Percentiles rank a stretch among this genome's conserved stretches.
phyloP scores from a whole-genome alignment of 2,329 filamentous ascomycete species.

The Fusarium irregulare region DNA sequence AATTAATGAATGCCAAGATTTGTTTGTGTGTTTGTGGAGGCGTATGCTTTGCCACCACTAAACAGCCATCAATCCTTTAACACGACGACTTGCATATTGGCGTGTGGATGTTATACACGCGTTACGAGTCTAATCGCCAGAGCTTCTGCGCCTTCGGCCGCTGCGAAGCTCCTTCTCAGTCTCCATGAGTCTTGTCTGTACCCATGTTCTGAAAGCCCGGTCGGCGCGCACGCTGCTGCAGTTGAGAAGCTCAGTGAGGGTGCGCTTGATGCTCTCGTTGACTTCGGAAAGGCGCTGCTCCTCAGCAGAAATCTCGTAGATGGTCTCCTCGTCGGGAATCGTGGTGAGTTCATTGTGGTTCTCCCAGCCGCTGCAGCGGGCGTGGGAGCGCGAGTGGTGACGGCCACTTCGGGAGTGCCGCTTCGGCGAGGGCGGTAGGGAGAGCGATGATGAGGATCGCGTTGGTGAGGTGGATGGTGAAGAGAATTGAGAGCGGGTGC shows the following conservation, averaged over 20 bases:
- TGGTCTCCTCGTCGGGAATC: conserved; percentile 60
- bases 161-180: conserved; percentile 69
- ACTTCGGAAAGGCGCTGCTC: conserved; percentile 66
- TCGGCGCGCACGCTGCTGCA: conserved; percentile 66
- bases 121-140: conserved; percentile 41
- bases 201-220: conserved; percentile 65
- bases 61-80: neutral
- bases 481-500: conserved; percentile 53
- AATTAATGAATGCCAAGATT: conserved; percentile 37
- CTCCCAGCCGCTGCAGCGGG: conserved; percentile 52
- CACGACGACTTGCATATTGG: conserved; percentile 8
- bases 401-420: conserved; percentile 52
- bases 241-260: conserved; percentile 71
- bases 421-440: conserved; percentile 62
- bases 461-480: conserved; percentile 71
- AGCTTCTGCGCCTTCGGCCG: conserved; percentile 62
- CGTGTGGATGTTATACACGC: conserved; percentile 3
- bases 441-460: conserved; percentile 64
- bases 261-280: conserved; percentile 71
- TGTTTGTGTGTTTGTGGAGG: conserved; percentile 4
- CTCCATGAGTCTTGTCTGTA: conserved; percentile 69
- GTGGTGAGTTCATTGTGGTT: conserved; percentile 52
- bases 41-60: conserved; percentile 24
- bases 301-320: conserved; percentile 62
- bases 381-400: conserved; percentile 44